A percentile compares a stretch with the other conserved stretches of the same genome.
These are phyloP conservation scores for Phytophthora multivora DNA, from an alignment of 352 stramenopile species.

Conservation along the genomic window DNA sequence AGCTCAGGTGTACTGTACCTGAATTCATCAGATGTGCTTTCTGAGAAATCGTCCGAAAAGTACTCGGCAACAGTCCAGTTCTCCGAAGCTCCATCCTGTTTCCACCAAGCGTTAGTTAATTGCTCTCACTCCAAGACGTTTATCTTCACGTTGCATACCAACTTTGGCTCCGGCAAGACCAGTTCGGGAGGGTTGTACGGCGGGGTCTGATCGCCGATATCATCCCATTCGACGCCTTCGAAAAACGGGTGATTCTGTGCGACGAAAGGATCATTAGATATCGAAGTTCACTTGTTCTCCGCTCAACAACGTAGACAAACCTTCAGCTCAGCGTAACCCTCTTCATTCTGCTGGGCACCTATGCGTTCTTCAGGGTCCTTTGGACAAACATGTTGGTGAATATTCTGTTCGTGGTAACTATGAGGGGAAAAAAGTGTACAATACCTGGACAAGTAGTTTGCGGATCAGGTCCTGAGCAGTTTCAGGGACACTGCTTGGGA, in stretches of 20 bases:
- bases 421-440: background rate
- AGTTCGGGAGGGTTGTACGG: constrained; percentile 65
- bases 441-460: constrained; percentile 75
- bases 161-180: constrained; percentile 61
- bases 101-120: constrained; percentile 4
- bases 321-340: constrained; percentile 71
- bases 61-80: constrained; percentile 85
- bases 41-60: constrained; percentile 82
- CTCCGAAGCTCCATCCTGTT: constrained; percentile 70
- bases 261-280: constrained; percentile 8
- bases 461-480: constrained; percentile 72
- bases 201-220: constrained; percentile 50
- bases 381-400: background rate
- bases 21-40: constrained; percentile 72
- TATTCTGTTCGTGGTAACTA: background rate
- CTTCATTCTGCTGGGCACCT: constrained; percentile 69
- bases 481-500: constrained; percentile 71
- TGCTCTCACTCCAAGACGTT: background rate
- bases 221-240: constrained; percentile 75
- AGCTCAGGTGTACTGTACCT: constrained; percentile 26
- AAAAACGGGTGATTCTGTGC: constrained; percentile 80
- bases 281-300: background rate
- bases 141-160: constrained; percentile 30
- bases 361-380: constrained; percentile 67
- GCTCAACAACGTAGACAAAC: constrained; percentile 27